A percentile compares a stretch with the other conserved stretches of the same genome.
phyloP scores from a whole-genome alignment of 148 eudicot genomes.

The Rhododendron mucronatum region DNA sequence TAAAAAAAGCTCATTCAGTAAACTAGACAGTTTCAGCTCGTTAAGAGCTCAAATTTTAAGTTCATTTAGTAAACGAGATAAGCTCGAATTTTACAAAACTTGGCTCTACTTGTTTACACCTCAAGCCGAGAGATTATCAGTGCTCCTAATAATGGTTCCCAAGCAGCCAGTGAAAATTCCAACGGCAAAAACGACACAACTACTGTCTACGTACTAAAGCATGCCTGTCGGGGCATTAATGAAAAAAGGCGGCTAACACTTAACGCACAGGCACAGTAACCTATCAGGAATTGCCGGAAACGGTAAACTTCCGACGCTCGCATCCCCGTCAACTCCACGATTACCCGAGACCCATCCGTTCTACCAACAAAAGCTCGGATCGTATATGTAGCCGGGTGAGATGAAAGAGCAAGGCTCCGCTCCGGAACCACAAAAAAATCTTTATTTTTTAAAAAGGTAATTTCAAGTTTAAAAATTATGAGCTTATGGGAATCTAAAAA shows the following conservation, averaged over 20 bases:
- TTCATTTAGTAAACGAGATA: rapidly evolving
- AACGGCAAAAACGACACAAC: not conserved
- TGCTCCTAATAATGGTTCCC: not conserved
- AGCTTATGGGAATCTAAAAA: no score
- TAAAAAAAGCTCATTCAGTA: no score
- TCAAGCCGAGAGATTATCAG: not conserved
- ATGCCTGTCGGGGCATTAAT: not conserved
- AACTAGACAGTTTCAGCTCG: no score
- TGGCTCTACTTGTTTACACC: no score
- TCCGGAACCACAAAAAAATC: no score
- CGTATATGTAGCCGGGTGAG: no score
- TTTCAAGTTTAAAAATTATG: no score
- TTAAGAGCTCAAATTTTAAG: no score
- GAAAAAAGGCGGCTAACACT: not conserved
- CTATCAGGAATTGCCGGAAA: not conserved
- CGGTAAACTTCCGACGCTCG: no score
- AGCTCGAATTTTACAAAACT: no score
- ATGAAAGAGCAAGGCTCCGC: no score
- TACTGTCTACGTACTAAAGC: not conserved
- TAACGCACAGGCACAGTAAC: not conserved
- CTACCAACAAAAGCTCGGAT: not conserved
- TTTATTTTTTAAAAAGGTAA: no score
- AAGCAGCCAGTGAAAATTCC: not conserved
- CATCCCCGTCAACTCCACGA: not conserved
- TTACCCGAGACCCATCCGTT: not conserved